phyloP scores from a whole-genome alignment of 169 alveolate species.

The Sarcocystis neurona region DNA sequence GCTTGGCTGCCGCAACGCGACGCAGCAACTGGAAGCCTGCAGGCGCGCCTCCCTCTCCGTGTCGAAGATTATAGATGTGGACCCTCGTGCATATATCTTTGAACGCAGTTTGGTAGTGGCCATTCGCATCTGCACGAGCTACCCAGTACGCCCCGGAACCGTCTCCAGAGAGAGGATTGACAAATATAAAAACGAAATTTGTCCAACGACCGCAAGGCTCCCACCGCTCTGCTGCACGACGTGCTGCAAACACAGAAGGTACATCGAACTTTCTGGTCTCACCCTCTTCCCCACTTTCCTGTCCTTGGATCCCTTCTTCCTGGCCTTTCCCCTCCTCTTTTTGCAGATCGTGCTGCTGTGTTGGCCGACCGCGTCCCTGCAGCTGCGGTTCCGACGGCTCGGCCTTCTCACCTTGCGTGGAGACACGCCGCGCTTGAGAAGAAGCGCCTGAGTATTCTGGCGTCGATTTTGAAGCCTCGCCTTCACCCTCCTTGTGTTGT shows the following conservation, averaged over 20 bases:
- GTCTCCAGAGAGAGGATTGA: not conserved
- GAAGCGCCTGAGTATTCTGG: no score
- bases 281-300: no score
- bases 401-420: no score
- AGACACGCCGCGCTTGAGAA: no score
- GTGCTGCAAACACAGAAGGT: not conserved
- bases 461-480: no score
- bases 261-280: not conserved
- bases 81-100: not conserved
- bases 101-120: not conserved
- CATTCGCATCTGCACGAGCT: not conserved
- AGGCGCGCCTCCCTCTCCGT: no score
- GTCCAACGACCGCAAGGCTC: not conserved
- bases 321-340: no score
- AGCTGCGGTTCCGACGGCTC: no score
- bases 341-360: no score
- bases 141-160: not conserved
- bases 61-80: not conserved
- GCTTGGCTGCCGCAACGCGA: not conserved
- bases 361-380: no score
- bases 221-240: not conserved
- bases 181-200: slow-evolving; percentile 10
- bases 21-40: slow-evolving; percentile 14
- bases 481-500: no score
- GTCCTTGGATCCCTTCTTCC: no score